These are phyloP conservation scores for Solanum etuberosum DNA, from an alignment of 257 asterid genomes.

Conservation along the genomic window DNA sequence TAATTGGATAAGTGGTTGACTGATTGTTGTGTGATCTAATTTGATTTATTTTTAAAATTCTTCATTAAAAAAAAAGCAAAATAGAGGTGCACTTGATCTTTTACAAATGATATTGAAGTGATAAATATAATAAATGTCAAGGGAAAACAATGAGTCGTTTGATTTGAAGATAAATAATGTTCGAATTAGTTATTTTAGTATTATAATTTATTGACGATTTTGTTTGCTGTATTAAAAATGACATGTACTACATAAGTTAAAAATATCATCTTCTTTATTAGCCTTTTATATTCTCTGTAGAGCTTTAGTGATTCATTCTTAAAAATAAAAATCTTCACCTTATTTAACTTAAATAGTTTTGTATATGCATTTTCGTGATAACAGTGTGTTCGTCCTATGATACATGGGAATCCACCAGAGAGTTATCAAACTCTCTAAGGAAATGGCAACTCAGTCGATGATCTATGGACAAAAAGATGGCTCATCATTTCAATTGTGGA, in stretches of 20 bases:
- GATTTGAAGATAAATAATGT: not conserved
- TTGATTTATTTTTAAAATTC: too few relatives aligned
- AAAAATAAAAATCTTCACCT: too few relatives aligned
- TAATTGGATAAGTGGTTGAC: not conserved
- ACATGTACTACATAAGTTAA: not conserved
- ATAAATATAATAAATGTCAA: not conserved
- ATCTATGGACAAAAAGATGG: fast-evolving
- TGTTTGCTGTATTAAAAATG: not conserved
- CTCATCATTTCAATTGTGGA: not conserved
- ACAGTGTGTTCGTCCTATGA: fast-evolving
- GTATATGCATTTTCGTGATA: fast-evolving
- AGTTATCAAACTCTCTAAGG: not conserved
- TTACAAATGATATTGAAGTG: too few relatives aligned
- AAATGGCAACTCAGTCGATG: too few relatives aligned
- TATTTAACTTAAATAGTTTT: too few relatives aligned
- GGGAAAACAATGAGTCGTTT: not conserved
- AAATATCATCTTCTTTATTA: too few relatives aligned
- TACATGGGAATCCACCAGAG: fast-evolving
- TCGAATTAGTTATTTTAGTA: not conserved
- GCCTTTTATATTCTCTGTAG: too few relatives aligned
- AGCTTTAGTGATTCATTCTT: too few relatives aligned
- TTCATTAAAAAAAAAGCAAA: too few relatives aligned
- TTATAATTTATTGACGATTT: not conserved
- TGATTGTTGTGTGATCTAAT: not conserved
- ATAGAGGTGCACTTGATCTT: too few relatives aligned